Percentiles rank a stretch among this genome's conserved stretches.
phyloP scores from a whole-genome alignment of 306 rosid genomes.

The Clitoria ternatea region DNA sequence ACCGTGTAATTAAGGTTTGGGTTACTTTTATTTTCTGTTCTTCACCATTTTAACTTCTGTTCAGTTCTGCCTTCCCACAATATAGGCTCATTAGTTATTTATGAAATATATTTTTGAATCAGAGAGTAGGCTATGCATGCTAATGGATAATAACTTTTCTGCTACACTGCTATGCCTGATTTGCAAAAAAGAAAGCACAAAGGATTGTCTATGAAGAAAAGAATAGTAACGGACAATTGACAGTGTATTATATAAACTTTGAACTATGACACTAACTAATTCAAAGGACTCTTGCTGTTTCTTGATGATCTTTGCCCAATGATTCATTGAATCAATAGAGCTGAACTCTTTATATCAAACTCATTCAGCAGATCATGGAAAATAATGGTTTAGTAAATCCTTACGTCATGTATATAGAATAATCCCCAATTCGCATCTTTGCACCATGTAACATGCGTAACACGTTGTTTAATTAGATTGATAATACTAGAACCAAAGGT shows the following conservation, averaged over 20 bases:
- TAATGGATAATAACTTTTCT: background rate
- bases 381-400: background rate
- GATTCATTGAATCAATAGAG: background rate
- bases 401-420: background rate
- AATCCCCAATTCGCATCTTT: background rate
- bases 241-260: background rate
- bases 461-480: background rate
- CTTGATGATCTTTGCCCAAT: background rate
- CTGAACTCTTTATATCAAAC: background rate
- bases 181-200: background rate
- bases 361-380: background rate
- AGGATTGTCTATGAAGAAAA: background rate
- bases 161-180: background rate
- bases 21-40: background rate
- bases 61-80: background rate
- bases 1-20: conserved; percentile 66
- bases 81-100: background rate
- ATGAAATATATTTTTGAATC: background rate
- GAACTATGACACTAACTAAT: background rate
- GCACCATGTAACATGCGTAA: background rate
- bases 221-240: background rate
- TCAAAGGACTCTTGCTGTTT: background rate
- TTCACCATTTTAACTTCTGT: background rate
- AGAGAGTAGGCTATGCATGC: background rate
- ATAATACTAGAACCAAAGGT: background rate